phyloP scores from a whole-genome alignment of 257 asterid species.

The Paulownia fortunei region DNA sequence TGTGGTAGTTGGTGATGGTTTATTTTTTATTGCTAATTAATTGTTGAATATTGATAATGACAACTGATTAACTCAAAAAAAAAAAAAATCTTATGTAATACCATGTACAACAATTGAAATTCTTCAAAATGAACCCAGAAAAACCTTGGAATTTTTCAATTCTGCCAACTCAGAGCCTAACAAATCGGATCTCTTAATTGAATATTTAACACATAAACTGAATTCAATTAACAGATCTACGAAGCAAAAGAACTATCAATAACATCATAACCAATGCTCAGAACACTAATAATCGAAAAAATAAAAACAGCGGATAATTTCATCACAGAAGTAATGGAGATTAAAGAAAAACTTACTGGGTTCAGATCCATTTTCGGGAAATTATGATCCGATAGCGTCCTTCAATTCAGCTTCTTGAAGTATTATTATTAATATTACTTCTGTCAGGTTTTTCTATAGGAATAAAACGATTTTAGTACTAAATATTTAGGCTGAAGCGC shows the following conservation, averaged over 20 bases:
- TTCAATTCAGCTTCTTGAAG: conserved; percentile 6
- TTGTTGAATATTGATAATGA: too few relatives aligned
- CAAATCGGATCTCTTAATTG: conserved; percentile 15
- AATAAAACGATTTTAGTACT: not conserved
- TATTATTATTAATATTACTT: not conserved
- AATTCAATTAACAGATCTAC: conserved; percentile 8
- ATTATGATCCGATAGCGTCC: not conserved
- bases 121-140: not conserved
- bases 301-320: not conserved
- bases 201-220: not conserved
- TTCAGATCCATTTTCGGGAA: conserved; percentile 39
- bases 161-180: not conserved
- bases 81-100: not conserved
- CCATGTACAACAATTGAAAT: conserved; percentile 1
- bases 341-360: conserved; percentile 31
- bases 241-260: not conserved
- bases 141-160: not conserved
- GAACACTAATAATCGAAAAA: not conserved
- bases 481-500: not conserved
- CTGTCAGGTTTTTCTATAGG: not conserved
- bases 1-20: too few relatives aligned
- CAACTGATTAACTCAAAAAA: not conserved
- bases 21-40: too few relatives aligned
- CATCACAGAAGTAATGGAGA: not conserved
- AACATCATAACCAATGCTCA: not conserved